Conservation (phyloP, 345 rosid species). For the Capsella bursapastoris region DNA sequence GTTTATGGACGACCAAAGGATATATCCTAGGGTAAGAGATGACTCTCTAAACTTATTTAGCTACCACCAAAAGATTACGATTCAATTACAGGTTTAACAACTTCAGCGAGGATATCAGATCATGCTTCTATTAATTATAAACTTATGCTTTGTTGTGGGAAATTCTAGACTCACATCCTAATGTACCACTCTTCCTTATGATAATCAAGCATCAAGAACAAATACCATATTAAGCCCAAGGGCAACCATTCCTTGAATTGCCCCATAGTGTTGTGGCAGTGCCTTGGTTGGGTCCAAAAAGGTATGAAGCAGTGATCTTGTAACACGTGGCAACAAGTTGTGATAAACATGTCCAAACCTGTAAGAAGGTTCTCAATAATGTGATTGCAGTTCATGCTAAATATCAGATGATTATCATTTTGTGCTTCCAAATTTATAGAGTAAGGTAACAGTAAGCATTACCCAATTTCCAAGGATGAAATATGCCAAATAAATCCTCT, state of each 20-base stretch:
- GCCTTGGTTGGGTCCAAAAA: constrained; percentile 85
- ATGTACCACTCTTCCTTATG: constrained; percentile 19
- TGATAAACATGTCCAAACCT: constrained; percentile 92
- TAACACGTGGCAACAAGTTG: constrained; percentile 75
- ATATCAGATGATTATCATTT: constrained; percentile 4
- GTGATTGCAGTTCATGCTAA: constrained; percentile 23
- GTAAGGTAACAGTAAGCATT: constrained; percentile 2
- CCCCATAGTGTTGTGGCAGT: constrained; percentile 88
- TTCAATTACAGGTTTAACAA: not conserved
- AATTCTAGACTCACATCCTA: constrained; percentile 22
- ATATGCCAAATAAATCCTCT: constrained; percentile 12
- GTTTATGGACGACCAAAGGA: not conserved
- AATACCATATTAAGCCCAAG: constrained; percentile 85
- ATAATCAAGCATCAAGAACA: constrained; percentile 26
- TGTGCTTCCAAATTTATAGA: constrained; percentile 15
- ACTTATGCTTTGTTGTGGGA: constrained; percentile 10
- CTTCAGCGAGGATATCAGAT: not conserved
- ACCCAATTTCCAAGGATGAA: constrained; percentile 12
- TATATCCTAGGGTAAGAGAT: not conserved
- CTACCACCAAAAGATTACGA: not conserved
- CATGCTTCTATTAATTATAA: not conserved
- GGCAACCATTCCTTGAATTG: constrained; percentile 84
- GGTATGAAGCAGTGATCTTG: constrained; percentile 83
- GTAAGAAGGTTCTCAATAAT: constrained; percentile 35
- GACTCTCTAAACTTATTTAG: constrained; percentile 21